Conservation (phyloP, 2,329 filamentous ascomycete genomes). For the Bipolaris sorokiniana region DNA sequence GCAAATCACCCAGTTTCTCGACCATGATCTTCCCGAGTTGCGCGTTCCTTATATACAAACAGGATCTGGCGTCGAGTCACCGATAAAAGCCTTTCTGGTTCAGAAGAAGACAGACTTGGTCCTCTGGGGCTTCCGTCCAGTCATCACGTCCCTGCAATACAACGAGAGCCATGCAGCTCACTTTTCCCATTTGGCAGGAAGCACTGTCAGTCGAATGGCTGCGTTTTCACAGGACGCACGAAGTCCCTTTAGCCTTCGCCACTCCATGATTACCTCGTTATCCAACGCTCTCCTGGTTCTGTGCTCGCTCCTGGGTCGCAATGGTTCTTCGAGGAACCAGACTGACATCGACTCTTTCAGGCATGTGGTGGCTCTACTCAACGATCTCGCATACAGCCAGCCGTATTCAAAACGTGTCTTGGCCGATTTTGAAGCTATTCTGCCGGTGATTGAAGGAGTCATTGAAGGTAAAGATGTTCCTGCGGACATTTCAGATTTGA, state of each 20-base stretch:
- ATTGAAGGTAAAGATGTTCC: slow-evolving; percentile 13
- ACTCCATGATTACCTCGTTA: slow-evolving; percentile 26
- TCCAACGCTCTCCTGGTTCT: slow-evolving; percentile 29
- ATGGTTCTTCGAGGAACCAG: slow-evolving; percentile 6
- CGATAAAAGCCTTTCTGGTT: slow-evolving; percentile 17
- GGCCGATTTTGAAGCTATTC: slow-evolving; percentile 27
- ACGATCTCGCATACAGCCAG: slow-evolving; percentile 19
- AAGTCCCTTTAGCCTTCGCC: slow-evolving; percentile 20
- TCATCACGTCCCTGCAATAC: slow-evolving; percentile 33
- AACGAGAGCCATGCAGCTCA: slow-evolving; percentile 17
- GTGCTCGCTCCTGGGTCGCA: slow-evolving; percentile 26
- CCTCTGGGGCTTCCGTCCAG: slow-evolving; percentile 32
- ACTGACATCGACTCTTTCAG: slow-evolving; percentile 22
- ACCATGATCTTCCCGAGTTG: slow-evolving; percentile 7
- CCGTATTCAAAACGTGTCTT: slow-evolving; percentile 30
- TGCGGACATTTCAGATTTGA: slow-evolving; percentile 22
- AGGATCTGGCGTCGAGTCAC: not conserved
- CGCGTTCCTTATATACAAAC: slow-evolving; percentile 5
- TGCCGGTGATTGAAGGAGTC: slow-evolving; percentile 15
- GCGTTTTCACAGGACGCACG: slow-evolving; percentile 9
- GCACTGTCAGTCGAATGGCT: slow-evolving; percentile 23
- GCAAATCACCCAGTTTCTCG: slow-evolving; percentile 17
- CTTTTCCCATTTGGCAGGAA: slow-evolving; percentile 25
- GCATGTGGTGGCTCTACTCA: slow-evolving; percentile 20
- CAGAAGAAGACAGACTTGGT: slow-evolving; percentile 32